Conservation (phyloP, 2,329 filamentous ascomycete genomes). For the Kalaharituber pfeilii region DNA sequence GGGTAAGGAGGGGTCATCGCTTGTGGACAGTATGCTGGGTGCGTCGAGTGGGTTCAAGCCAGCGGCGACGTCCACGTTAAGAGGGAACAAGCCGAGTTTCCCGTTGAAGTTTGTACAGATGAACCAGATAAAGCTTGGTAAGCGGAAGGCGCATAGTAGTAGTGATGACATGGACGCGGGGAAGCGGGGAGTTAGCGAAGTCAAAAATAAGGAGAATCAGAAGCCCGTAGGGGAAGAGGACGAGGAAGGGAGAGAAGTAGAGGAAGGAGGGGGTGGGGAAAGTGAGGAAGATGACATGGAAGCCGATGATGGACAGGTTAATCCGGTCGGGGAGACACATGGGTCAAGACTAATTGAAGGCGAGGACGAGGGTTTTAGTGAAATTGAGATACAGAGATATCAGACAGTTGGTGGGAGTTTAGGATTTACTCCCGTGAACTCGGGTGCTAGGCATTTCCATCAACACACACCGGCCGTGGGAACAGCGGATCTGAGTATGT, state of each 20-base stretch:
- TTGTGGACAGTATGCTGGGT: slow-evolving; percentile 7
- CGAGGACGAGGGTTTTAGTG: not conserved
- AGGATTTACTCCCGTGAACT: not conserved
- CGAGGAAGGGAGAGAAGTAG: not conserved
- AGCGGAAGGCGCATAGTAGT: not conserved
- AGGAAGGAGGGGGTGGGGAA: not conserved
- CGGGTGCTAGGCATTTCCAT: not conserved
- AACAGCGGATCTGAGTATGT: not conserved
- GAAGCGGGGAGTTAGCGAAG: not conserved
- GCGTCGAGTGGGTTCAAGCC: slow-evolving; percentile 9
- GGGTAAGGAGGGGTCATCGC: slow-evolving; percentile 1
- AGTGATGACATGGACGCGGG: not conserved
- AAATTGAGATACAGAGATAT: not conserved
- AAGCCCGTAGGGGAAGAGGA: not conserved
- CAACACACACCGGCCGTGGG: not conserved
- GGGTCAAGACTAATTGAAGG: too few species aligned
- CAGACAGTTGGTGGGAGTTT: not conserved
- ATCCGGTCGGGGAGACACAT: not conserved
- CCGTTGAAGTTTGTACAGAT: not conserved
- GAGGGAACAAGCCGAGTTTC: slow-evolving; percentile 4
- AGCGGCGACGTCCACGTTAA: slow-evolving; percentile 7
- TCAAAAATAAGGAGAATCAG: not conserved
- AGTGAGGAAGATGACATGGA: not conserved
- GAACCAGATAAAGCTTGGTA: not conserved
- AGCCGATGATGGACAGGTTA: not conserved